Evolutionary conservation across 2,329 filamentous ascomycete species (phyloP), one percentile per base, ranked within the genome.

Genomic region (Didymella pinodella): DNA sequence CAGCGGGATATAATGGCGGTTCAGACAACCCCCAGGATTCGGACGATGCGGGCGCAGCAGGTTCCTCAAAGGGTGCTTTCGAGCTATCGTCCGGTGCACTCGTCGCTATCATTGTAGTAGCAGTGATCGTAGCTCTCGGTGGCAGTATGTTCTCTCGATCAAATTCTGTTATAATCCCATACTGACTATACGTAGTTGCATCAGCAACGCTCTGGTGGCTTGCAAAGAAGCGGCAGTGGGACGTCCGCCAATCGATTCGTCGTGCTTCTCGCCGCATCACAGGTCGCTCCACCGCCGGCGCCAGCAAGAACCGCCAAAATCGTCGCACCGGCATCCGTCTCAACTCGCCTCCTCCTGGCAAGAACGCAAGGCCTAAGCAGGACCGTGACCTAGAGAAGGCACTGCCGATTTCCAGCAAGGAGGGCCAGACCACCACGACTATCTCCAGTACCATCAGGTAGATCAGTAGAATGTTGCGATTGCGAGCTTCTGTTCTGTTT

Each of bases 211-310:
- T 95, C 28, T 96, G 90, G 80, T 92, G 89, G 75, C 75, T 94
- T 36, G 90, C 92, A 54, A 95, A 95, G 82, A 93, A 92, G 80
- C 86, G 88, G 46, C 90, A 93, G 76, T 95, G 92, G 92, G 90
- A 88, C 65, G 82, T 95, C 65, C 86, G 88, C 58, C 86, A 91
- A 72, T 90, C 84, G 29, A 82, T 96, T 57, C 85, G 88, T 54
- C 86, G 85, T 64, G 93, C 90, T 1, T 82, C 80, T 16, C 76
- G 79, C 43, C 78, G 80, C 26, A 59, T 82, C 44, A 82, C 80
- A 1, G 79, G 78, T 20, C 77, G 79, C 47, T 69, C 69, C 20
- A 63, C 63, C 26, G 60, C 71, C 50, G 68, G 70, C 46, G 57
- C 57, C 44, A 63, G 61, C 59, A 63, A 70, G 36, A 75, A 72